Evolutionary conservation across 2,329 filamentous ascomycete genomes (phyloP).

Genomic region (Sporothrix globosa): DNA sequence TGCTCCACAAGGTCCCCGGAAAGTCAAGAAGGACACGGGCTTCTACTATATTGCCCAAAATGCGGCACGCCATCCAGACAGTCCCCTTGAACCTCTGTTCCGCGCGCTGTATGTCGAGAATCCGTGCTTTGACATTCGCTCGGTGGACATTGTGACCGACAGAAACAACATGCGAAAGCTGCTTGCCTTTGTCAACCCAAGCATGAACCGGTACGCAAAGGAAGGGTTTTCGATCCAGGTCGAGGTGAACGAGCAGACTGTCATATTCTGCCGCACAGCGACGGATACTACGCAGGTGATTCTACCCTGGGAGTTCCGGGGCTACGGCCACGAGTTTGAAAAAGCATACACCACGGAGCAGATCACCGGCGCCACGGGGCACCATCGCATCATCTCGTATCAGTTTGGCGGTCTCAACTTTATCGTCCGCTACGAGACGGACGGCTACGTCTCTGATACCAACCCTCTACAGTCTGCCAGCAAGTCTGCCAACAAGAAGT

Average conservation of each 20-base stretch:
- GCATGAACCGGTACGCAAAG: too few relatives aligned
- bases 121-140: too few relatives aligned
- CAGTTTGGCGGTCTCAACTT: constrained; percentile 47
- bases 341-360: constrained; percentile 48
- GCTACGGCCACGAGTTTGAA: constrained; percentile 52
- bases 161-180: too few relatives aligned
- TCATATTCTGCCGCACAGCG: constrained; percentile 47
- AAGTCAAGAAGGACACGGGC: too few relatives aligned
- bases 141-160: too few relatives aligned
- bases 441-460: constrained; percentile 45
- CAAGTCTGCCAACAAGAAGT: neutral
- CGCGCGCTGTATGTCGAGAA: too few relatives aligned
- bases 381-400: constrained; percentile 53
- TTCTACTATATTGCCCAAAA: too few relatives aligned
- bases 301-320: constrained; percentile 43
- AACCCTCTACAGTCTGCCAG: neutral
- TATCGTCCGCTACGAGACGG: constrained; percentile 50
- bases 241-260: constrained; percentile 40
- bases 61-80: too few relatives aligned
- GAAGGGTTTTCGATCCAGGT: too few relatives aligned
- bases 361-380: constrained; percentile 47
- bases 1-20: too few relatives aligned
- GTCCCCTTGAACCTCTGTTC: too few relatives aligned
- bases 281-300: constrained; percentile 40
- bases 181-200: too few relatives aligned